Conservation (phyloP, 495 filamentous ascomycete species). For the Aspergillus ellipticus region DNA sequence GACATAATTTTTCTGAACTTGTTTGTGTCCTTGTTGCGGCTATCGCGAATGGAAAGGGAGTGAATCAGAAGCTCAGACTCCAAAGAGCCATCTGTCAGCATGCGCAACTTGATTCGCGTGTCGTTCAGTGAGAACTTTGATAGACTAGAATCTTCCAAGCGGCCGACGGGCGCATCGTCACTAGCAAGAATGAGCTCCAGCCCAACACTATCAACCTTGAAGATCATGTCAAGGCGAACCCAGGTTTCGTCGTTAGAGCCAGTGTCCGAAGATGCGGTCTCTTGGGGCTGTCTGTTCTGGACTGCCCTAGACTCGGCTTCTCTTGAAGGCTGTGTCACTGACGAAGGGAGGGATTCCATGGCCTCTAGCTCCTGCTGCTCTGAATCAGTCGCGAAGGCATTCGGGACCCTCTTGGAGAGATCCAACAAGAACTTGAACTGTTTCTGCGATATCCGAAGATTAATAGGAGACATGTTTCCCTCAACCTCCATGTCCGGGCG, state of each 20-base stretch:
- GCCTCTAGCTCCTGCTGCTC: constrained; percentile 65
- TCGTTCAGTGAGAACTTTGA: constrained; percentile 92
- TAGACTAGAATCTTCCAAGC: constrained; percentile 75
- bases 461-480: constrained; percentile 86
- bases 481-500: constrained; percentile 90
- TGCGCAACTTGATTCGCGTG: constrained; percentile 86
- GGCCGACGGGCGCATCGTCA: constrained; percentile 68
- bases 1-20: constrained; percentile 99
- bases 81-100: constrained; percentile 87
- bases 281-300: constrained; percentile 47
- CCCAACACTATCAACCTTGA: constrained; percentile 82
- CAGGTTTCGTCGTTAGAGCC: constrained; percentile 63
- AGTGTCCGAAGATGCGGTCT: constrained; percentile 53
- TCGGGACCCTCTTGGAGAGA: constrained; percentile 78
- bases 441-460: constrained; percentile 81
- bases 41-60: constrained; percentile 92
- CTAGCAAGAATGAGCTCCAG: constrained; percentile 80
- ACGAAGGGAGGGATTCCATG: constrained; percentile 59
- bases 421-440: constrained; percentile 86
- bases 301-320: constrained; percentile 33
- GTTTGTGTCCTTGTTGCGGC: constrained; percentile 77
- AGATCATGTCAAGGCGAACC: constrained; percentile 92
- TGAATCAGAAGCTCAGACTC: constrained; percentile 93
- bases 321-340: constrained; percentile 47
- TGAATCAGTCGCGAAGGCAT: constrained; percentile 74